phyloP scores from a whole-genome alignment of 208 protist species.

The Tritrichomonas musculus region DNA sequence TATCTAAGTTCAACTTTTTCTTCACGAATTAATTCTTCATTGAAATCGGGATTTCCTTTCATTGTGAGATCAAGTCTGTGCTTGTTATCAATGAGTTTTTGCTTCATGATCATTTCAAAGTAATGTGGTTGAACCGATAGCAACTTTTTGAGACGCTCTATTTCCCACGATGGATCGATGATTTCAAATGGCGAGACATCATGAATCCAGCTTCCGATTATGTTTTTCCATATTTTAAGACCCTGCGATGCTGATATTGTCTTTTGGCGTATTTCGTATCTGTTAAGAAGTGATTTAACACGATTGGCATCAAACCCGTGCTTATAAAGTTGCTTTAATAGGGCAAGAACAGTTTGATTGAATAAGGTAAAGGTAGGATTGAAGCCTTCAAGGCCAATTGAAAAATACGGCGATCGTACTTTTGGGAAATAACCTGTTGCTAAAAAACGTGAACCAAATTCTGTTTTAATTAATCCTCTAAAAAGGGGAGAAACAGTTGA shows the following conservation, averaged over 20 bases:
- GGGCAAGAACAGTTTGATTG: background rate
- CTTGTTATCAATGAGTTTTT: background rate
- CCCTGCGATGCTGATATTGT: background rate
- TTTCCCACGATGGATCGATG: background rate
- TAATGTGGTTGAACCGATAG: background rate
- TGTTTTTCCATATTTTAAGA: background rate
- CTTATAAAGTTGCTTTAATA: background rate
- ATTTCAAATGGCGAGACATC: background rate
- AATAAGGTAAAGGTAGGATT: background rate
- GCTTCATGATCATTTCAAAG: background rate
- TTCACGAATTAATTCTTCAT: constrained; percentile 1
- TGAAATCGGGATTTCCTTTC: background rate
- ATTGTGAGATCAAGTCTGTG: background rate
- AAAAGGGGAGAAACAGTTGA: background rate
- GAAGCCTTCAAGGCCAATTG: constrained; percentile 32
- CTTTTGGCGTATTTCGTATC: background rate
- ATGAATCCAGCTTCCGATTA: background rate
- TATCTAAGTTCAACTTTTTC: background rate
- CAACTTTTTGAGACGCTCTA: background rate
- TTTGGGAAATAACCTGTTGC: background rate
- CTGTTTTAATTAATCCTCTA: background rate
- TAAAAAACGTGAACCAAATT: background rate
- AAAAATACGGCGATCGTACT: background rate
- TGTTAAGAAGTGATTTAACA: constrained; percentile 13
- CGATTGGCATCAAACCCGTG: background rate